Evolutionary conservation across 1,284 basidiomycete species (phyloP).

Genomic region (Leccinum glutinopallens): DNA sequence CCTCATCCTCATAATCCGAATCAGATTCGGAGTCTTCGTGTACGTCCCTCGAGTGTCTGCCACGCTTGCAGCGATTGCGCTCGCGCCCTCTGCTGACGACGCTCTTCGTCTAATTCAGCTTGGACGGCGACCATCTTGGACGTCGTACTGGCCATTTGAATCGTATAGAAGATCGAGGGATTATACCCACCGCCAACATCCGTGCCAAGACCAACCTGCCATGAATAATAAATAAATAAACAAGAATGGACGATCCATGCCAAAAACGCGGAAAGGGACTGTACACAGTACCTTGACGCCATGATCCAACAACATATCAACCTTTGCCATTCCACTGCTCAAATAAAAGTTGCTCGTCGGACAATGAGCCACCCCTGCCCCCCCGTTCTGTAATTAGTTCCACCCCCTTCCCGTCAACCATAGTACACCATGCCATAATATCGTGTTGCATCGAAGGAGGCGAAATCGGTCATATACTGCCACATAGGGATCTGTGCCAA

Average conservation of each 20-base stretch:
- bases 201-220: slow-evolving; percentile 79
- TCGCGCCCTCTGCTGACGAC: slow-evolving; percentile 4
- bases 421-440: slow-evolving; percentile 81
- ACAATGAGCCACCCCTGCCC: slow-evolving; percentile 88
- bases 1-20: slow-evolving; percentile 10
- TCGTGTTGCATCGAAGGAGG: slow-evolving; percentile 78
- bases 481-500: slow-evolving; percentile 68
- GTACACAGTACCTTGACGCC: slow-evolving; percentile 74
- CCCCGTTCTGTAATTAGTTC: slow-evolving; percentile 61
- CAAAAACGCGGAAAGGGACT: not conserved
- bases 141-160: slow-evolving; percentile 81
- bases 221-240: not conserved
- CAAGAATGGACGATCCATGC: not conserved
- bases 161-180: slow-evolving; percentile 76
- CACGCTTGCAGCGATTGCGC: too few species aligned
- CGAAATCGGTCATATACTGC: slow-evolving; percentile 80
- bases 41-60: not conserved
- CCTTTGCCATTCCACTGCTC: slow-evolving; percentile 79
- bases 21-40: slow-evolving; percentile 1
- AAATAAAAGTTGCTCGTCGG: slow-evolving; percentile 92
- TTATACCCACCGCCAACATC: slow-evolving; percentile 88
- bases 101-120: slow-evolving; percentile 22
- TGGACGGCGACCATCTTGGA: slow-evolving; percentile 71
- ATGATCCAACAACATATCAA: slow-evolving; percentile 79
- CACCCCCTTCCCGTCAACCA: slow-evolving; percentile 77